Base-by-base conservation (phyloP, 768 basidiomycete genomes). In the Naganishia randhawae region DNA sequence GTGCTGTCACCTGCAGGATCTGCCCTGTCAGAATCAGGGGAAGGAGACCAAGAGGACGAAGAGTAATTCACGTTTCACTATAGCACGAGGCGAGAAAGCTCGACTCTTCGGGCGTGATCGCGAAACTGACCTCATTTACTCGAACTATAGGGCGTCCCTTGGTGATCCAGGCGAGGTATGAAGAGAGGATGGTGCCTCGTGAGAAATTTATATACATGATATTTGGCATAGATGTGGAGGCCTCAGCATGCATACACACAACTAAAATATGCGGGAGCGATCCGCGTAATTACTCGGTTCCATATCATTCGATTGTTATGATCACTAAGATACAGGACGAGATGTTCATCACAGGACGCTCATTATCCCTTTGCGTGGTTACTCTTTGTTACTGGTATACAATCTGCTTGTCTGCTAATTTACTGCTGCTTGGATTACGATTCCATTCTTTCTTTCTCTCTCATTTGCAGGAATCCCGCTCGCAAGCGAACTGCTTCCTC, bases 401-500 rank as follows among this genome's bases (percentile, higher is more conserved):
- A 61, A 61, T 61, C 57, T 61, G 57, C 37, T 61, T 42, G 4
- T 55, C 39, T 61, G 37, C 29, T 55, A 55, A 13, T 55, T 55
- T 55, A 35, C 37, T 41, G 37, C 37, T 61, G 57, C 41, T n/a
- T 6, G 39, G 25, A 41, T 61, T 22, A 61, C 37, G 39, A 48
- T 48, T 48, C 45, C 45, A 42, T 19, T n/a, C 45, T 48, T 22
- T 22, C n/a, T 22, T 53, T 6, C 51, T 31, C 50, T 50, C 50
- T 19, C 41, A 14, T 32, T 33, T 5, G 29, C 51, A 16, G 54
- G 25, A 39, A 41, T 39, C 37, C 37, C 57, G 17, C 32, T 42
- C 37, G 14, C 27, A 39, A 17, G 37, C 35, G 10, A 13, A 33
- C 35, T 61, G 29, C 37, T 25, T 22, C 27, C 16, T 25, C 22